Evolutionary conservation across 2,329 filamentous ascomycete genomes (phyloP).

Genomic region (Neofusicoccum sp.): DNA sequence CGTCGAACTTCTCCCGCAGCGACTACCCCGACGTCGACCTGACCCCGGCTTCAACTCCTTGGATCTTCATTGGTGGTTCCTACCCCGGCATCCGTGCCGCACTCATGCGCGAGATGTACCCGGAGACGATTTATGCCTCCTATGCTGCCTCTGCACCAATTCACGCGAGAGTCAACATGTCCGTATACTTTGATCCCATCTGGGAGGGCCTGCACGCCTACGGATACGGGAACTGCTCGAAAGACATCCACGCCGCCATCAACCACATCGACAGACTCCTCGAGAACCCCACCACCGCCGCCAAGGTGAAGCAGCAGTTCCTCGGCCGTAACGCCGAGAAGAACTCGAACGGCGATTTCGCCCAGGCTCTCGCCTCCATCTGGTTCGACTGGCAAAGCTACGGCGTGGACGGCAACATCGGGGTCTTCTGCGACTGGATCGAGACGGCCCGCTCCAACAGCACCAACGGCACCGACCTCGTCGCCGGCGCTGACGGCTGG

Average conservation of each 20-base stretch:
- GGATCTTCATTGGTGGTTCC: slow-evolving; percentile 42
- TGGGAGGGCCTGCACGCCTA: slow-evolving; percentile 48
- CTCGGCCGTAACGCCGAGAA: slow-evolving; percentile 50
- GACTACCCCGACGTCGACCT: slow-evolving; percentile 37
- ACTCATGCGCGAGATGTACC: slow-evolving; percentile 42
- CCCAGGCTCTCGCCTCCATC: slow-evolving; percentile 44
- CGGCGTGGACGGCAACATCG: slow-evolving; percentile 46
- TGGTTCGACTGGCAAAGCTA: slow-evolving; percentile 49
- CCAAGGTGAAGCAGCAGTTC: slow-evolving; percentile 50
- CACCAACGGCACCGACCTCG: slow-evolving; percentile 25
- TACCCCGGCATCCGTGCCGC: slow-evolving; percentile 44
- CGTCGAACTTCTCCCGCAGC: slow-evolving; percentile 40
- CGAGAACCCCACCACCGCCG: slow-evolving; percentile 23
- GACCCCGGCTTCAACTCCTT: slow-evolving; percentile 39
- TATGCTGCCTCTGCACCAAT: slow-evolving; percentile 45
- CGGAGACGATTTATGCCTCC: slow-evolving; percentile 40
- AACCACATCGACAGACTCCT: slow-evolving; percentile 53
- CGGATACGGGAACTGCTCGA: slow-evolving; percentile 51
- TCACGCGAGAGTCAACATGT: slow-evolving; percentile 53
- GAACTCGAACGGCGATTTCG: slow-evolving; percentile 53
- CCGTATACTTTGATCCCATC: slow-evolving; percentile 55
- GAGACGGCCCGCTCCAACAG: slow-evolving; percentile 44
- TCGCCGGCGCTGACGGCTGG: slow-evolving; percentile 45
- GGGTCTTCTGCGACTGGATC: slow-evolving; percentile 51
- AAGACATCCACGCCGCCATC: slow-evolving; percentile 53